Evolutionary conservation across 2,329 filamentous ascomycete genomes (phyloP), one percentile per base, ranked within the genome.

Genomic region (Cercospora brassicicola): DNA sequence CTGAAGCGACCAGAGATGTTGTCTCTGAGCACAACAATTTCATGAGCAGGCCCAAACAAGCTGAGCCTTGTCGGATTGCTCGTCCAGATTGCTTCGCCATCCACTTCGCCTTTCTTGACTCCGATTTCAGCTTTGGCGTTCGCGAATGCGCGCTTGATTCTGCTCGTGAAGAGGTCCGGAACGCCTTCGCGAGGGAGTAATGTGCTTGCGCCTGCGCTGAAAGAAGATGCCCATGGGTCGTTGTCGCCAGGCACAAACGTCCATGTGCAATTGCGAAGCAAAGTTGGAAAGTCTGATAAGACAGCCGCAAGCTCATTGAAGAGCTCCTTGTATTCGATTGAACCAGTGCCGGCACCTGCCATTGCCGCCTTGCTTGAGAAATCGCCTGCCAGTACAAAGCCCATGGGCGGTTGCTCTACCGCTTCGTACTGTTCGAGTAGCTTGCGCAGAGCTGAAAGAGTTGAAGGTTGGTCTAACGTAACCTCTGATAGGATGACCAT

Each of bases 201-300:
- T 0, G 87, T 86, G 0, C 90, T 88, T 0, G 91, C 90, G 3
- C 92, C 92, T 1, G 89, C 90, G 0, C 88, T 88, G 78, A 96
- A 97, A 2, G 93, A 87, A 0, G 93, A 96, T 4, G 90, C 88
- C 95, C 95, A 99, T n/a, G 92, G 94, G 78, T 99, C 95, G 78
- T 97, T 96, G 80, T 98, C 94, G 31, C 95, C 95, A 0, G 95
- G 95, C 0, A 98, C 91, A 76, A 99, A 97, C 33, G 97, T 84
- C 78, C 98, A 97, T 0, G 91, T 94, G 4, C 91, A 90, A 28
- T 87, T 86, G 66, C 90, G 90, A 53, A 98, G 86, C 13, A 99
- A 85, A 0, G 87, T 85, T 2, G 93, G 92, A 76, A 93, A 98
- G 73, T 98, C 93, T 7, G 91, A 85, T 5, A 99, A 85, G 0